Evolutionary conservation across 2,329 filamentous ascomycete genomes (phyloP), one percentile per base, ranked within the genome.

Genomic region (Chaetothyriales sp.): DNA sequence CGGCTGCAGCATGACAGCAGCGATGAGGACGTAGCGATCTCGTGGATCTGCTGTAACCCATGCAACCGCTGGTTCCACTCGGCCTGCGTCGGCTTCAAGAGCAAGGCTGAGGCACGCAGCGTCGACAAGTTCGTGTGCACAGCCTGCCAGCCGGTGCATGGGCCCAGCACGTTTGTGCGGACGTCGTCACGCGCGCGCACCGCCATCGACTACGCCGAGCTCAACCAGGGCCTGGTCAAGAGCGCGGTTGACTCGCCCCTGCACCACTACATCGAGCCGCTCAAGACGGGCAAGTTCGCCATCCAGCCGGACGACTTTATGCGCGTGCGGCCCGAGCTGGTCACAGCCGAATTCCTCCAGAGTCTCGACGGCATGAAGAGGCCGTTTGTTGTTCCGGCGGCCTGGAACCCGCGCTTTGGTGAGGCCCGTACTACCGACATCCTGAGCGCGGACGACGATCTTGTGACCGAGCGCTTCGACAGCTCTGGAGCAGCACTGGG

Each of bases 1-100:
- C 71, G 75, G 50, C 68, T 74, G 45, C 72, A 77, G 18, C 71
- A 74, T 48, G 70, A 73, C 36, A 64, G 69, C 19, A 71, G 72
- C 32, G 69, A 72, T 52, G 75, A 81, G 55, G 68, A 71, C 53
- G 68, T 69, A 51, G 70, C 71, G 12, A 63, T 60, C 19, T 60
- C 59, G 20, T 84, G 80, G 80, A 80, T 84, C 54, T 76, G 75
- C 43, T 84, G 80, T 61, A 79, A 83, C 63, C 79, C 78, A 22
- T 84, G 80, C 65, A 80, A 81, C 60, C 72, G 72, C 51, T 84
- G 80, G 80, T 82, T 79, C 60, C 80, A 84, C 65, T 79, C 79
- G 53, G 73, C 78, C 49, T 84, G 80, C 62, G 79, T 79, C 47
- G 79, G 78, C 2, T 81, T 83, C 64, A 78, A 76, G 61, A 80